Percentiles rank a stretch among this genome's conserved stretches.
Evolutionary conservation across 306 rosid genomes (phyloP).

Genomic region (Gastrolobium villosum): DNA sequence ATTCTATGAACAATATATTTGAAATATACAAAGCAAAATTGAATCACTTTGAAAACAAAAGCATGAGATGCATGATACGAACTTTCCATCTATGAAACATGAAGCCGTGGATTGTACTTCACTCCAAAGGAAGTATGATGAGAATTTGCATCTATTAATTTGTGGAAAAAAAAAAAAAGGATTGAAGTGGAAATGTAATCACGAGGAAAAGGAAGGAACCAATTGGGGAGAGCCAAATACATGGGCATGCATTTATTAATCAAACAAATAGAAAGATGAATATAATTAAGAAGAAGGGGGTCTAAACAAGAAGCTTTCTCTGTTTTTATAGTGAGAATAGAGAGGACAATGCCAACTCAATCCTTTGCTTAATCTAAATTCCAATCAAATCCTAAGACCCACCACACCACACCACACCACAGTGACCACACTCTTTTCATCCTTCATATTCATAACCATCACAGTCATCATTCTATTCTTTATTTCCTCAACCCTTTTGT

Average conservation of each 20-base stretch:
- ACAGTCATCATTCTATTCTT: constrained; percentile 28
- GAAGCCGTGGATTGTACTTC: constrained; percentile 54
- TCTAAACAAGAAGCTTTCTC: not conserved
- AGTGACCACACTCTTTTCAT: constrained; percentile 14
- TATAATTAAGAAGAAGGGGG: not conserved
- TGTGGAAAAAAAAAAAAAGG: constrained; percentile 14
- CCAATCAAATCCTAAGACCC: constrained; percentile 28
- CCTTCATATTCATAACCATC: constrained; percentile 27
- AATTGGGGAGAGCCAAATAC: constrained; percentile 32
- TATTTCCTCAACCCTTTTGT: constrained; percentile 24
- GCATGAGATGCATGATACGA: too few species aligned
- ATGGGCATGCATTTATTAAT: constrained; percentile 27
- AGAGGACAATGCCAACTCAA: constrained; percentile 31
- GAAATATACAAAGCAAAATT: too few species aligned
- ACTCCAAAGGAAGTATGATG: constrained; percentile 47
- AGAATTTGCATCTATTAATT: constrained; percentile 28
- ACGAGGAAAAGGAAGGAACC: not conserved
- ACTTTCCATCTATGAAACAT: not conserved
- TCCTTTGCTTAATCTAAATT: constrained; percentile 21
- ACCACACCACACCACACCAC: constrained; percentile 52
- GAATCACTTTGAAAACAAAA: too few species aligned
- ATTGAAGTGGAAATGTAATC: constrained; percentile 28
- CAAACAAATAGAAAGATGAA: not conserved
- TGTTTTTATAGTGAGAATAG: not conserved
- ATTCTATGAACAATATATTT: too few species aligned